Evolutionary conservation across 2,329 filamentous ascomycete species (phyloP).

Genomic region (Coleophoma cylindrospora): DNA sequence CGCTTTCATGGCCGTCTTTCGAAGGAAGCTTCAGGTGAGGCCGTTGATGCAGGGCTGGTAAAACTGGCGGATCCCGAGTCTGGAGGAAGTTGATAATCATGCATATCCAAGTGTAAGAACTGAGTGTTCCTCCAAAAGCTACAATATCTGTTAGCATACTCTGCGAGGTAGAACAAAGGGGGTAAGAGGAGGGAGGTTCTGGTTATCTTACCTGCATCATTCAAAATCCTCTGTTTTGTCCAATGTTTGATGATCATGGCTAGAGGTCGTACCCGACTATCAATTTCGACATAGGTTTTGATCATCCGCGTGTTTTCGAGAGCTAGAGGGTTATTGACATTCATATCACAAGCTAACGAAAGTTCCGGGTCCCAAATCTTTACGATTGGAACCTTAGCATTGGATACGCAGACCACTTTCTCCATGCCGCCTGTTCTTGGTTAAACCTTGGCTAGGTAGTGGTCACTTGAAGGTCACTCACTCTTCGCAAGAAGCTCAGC

Average conservation of each 20-base stretch:
- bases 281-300: conserved; percentile 90
- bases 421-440: conserved; percentile 78
- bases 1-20: conserved; percentile 62
- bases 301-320: conserved; percentile 98
- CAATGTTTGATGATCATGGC: conserved; percentile 98
- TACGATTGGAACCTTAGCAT: conserved; percentile 95
- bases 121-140: conserved; percentile 91
- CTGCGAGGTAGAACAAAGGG: conserved; percentile 11
- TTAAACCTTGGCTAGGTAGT: conserved; percentile 25
- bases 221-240: conserved; percentile 88
- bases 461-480: conserved; percentile 42
- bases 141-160: conserved; percentile 2
- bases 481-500: conserved; percentile 80
- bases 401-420: conserved; percentile 88
- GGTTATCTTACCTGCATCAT: conserved; percentile 82
- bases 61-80: conserved; percentile 73
- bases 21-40: conserved; percentile 55
- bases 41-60: conserved; percentile 79
- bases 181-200: not conserved
- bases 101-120: conserved; percentile 99
- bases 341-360: conserved; percentile 89
- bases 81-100: conserved; percentile 96
- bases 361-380: conserved; percentile 98
- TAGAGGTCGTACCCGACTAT: conserved; percentile 82
- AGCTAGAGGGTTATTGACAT: conserved; percentile 94